phyloP scores from a whole-genome alignment of 2,329 filamentous ascomycete genomes.

The Blastomyces percursus region DNA sequence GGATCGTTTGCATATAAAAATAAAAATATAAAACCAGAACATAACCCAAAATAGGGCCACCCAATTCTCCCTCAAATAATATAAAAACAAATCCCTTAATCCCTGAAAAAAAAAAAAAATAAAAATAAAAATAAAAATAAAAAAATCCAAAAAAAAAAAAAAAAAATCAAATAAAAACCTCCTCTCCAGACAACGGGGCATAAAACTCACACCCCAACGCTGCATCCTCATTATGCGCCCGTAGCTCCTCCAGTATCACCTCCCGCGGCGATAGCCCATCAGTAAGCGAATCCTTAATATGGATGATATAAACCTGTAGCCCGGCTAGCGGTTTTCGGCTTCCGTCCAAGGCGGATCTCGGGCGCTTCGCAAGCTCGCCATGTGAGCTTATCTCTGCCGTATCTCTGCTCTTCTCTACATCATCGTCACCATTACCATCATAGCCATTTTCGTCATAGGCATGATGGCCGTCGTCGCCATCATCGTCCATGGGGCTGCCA shows the following conservation, averaged over 20 bases:
- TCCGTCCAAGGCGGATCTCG: background rate
- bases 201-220: constrained; percentile 70
- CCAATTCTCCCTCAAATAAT: too few species aligned
- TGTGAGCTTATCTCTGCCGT: background rate
- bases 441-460: too few species aligned
- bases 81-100: too few species aligned
- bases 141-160: background rate
- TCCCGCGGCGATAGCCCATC: constrained; percentile 58
- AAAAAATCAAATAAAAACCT: constrained; percentile 31
- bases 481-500: background rate
- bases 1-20: too few species aligned
- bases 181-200: constrained; percentile 56
- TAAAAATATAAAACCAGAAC: too few species aligned
- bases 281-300: constrained; percentile 75
- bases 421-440: too few species aligned
- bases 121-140: constrained; percentile 36
- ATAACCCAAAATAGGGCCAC: too few species aligned
- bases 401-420: background rate
- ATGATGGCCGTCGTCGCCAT: background rate
- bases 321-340: constrained; percentile 49
- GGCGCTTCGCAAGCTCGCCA: background rate
- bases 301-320: constrained; percentile 75
- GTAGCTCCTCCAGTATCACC: constrained; percentile 59
- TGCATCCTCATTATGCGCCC: constrained; percentile 52
- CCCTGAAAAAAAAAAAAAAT: background rate